phyloP scores from a whole-genome alignment of 2,329 filamentous ascomycete genomes.

The Penicillium vulpinum region DNA sequence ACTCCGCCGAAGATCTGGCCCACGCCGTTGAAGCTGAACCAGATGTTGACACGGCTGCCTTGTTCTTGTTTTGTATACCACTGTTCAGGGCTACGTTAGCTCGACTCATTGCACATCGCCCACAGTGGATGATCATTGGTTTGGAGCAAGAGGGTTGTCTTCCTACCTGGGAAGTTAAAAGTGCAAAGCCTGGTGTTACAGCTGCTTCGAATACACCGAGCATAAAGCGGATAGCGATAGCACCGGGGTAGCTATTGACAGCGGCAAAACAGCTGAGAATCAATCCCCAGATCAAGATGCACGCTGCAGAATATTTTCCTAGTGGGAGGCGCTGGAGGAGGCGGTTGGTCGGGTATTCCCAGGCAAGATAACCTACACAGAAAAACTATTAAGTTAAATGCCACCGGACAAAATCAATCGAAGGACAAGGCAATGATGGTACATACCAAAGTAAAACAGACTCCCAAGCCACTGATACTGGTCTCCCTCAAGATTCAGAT shows the following conservation, averaged over 20 bases:
- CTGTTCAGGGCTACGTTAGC: conserved; percentile 32
- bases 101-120: neutral
- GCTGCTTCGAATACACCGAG: conserved; percentile 68
- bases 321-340: conserved; percentile 65
- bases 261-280: conserved; percentile 64
- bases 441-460: conserved; percentile 52
- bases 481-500: conserved; percentile 46
- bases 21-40: conserved; percentile 68
- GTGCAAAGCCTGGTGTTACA: conserved; percentile 67
- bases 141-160: neutral
- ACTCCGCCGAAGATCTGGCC: conserved; percentile 65
- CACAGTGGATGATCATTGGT: neutral
- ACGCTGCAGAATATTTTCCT: conserved; percentile 66
- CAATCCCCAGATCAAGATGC: conserved; percentile 64
- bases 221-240: conserved; percentile 66
- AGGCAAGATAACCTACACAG: conserved; percentile 50
- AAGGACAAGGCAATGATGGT: neutral
- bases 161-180: conserved; percentile 60
- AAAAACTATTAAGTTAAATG: neutral
- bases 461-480: conserved; percentile 55
- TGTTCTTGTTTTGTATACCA: conserved; percentile 74
- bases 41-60: conserved; percentile 61
- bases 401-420: neutral
- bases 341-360: conserved; percentile 66
- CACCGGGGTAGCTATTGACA: conserved; percentile 60